These are phyloP conservation scores for Pleurotus ostreatus DNA, from an alignment of 768 basidiomycete species.

Conservation along the genomic window DNA sequence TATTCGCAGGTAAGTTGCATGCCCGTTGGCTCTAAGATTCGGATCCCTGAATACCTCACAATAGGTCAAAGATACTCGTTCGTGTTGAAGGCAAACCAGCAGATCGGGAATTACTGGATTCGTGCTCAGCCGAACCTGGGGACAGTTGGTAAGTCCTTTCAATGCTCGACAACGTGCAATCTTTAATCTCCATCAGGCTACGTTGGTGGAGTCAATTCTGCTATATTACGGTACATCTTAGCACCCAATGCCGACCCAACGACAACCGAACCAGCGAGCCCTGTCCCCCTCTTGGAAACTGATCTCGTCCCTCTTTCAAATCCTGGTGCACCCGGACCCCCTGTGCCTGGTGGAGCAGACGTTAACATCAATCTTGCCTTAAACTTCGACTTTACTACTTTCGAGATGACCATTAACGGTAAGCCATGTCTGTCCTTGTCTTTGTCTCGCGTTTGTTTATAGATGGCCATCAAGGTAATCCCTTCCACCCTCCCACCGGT, in stretches of 20 bases:
- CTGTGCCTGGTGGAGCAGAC: conserved; percentile 33
- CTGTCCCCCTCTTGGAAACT: conserved; percentile 23
- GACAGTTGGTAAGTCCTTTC: background rate
- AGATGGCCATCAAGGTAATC: conserved; percentile 6
- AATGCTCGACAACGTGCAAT: conserved; percentile 18
- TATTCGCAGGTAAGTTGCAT: conserved; percentile 31
- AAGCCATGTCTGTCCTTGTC: background rate
- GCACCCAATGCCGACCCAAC: conserved; percentile 25
- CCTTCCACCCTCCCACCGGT: conserved; percentile 24
- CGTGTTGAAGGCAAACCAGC: conserved; percentile 34
- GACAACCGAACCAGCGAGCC: conserved; percentile 13
- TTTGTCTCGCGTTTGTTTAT: conserved; percentile 6
- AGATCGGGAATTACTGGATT: conserved; percentile 39
- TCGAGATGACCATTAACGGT: conserved; percentile 23
- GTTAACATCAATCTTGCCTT: conserved; percentile 23
- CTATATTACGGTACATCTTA: conserved; percentile 38
- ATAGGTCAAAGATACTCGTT: conserved; percentile 39
- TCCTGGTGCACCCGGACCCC: conserved; percentile 26
- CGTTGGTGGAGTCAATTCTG: conserved; percentile 32
- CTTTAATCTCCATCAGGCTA: conserved; percentile 13
- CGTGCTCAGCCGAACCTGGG: conserved; percentile 23
- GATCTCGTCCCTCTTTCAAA: conserved; percentile 24
- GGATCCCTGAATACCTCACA: too few species aligned
- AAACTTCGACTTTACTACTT: conserved; percentile 11
- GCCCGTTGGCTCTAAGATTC: too few species aligned